Evolutionary conservation across 164 flowering plant genomes (phyloP).

Genomic region (Saururus chinensis): DNA sequence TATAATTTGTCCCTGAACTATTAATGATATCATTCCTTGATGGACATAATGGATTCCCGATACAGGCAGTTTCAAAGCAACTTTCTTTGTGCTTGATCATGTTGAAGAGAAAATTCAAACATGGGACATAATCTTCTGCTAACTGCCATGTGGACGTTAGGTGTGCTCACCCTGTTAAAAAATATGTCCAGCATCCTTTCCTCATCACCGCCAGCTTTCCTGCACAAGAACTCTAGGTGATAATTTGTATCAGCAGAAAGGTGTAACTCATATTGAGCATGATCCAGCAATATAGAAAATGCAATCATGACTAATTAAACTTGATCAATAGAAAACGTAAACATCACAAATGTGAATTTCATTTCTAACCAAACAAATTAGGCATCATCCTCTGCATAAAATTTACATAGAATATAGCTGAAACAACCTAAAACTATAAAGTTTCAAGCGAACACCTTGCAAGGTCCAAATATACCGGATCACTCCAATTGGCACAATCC

Average conservation of each 20-base stretch:
- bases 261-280: not conserved
- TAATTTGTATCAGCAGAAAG: not conserved
- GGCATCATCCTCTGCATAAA: not conserved
- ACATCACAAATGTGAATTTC: not conserved
- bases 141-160: not conserved
- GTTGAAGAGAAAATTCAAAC: too few species aligned
- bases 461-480: conserved; percentile 81
- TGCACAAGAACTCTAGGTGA: conserved; percentile 14
- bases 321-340: not conserved
- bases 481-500: conserved; percentile 94
- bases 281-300: not conserved
- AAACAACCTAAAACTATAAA: too few species aligned
- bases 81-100: too few species aligned
- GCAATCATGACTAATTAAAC: not conserved
- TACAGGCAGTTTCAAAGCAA: too few species aligned
- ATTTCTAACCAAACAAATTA: not conserved
- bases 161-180: conserved; percentile 60
- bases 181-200: conserved; percentile 66
- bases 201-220: conserved; percentile 85
- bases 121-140: too few species aligned
- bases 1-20: too few species aligned
- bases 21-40: not conserved
- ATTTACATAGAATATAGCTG: too few species aligned
- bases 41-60: too few species aligned
- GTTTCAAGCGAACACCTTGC: conserved; percentile 41